A percentile compares a stretch with the other conserved stretches of the same genome.
Evolutionary conservation across 495 filamentous ascomycete genomes (phyloP).

Genomic region (Lasiosphaeriaceae sp.): DNA sequence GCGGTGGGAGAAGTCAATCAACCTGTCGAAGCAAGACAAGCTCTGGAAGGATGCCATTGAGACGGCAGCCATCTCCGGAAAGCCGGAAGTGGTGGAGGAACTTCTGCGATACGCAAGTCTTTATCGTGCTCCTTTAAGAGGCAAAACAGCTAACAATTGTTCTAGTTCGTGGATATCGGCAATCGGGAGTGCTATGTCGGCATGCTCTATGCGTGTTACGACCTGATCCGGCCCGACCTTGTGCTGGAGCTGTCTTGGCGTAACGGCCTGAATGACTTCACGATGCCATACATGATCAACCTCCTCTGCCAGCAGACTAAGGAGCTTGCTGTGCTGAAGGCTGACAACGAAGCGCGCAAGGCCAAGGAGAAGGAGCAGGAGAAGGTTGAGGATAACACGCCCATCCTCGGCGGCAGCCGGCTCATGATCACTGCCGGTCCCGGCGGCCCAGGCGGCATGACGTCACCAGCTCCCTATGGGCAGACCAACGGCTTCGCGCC

Average conservation of each 20-base stretch:
- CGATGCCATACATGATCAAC: conserved; percentile 99
- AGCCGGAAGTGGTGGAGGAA: conserved; percentile 90
- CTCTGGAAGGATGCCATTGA: conserved; percentile 99
- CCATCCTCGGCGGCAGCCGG: conserved; percentile 86
- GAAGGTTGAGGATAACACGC: conserved; percentile 86
- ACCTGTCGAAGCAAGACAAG: conserved; percentile 97
- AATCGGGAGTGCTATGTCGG: conserved; percentile 98
- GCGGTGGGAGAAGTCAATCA: conserved; percentile 99
- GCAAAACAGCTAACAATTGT: conserved; percentile 26
- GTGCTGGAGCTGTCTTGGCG: conserved; percentile 98
- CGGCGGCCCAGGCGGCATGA: conserved; percentile 40
- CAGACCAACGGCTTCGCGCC: conserved; percentile 79
- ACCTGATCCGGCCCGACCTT: conserved; percentile 85
- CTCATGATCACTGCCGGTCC: conserved; percentile 98
- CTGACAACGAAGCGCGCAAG: conserved; percentile 98
- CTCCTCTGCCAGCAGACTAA: conserved; percentile 85
- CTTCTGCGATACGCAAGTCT: conserved; percentile 89
- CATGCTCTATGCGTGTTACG: conserved; percentile 98
- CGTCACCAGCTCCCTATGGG: conserved; percentile 59
- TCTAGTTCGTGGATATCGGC: conserved; percentile 96
- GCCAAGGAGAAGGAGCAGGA: conserved; percentile 77
- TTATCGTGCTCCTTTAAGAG: neutral
- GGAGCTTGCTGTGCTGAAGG: conserved; percentile 79
- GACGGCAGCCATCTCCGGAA: conserved; percentile 91
- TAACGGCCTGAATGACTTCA: conserved; percentile 89